These are phyloP conservation scores for Gaultheria prostrata DNA, from an alignment of 148 eudicot genomes.

Conservation along the genomic window DNA sequence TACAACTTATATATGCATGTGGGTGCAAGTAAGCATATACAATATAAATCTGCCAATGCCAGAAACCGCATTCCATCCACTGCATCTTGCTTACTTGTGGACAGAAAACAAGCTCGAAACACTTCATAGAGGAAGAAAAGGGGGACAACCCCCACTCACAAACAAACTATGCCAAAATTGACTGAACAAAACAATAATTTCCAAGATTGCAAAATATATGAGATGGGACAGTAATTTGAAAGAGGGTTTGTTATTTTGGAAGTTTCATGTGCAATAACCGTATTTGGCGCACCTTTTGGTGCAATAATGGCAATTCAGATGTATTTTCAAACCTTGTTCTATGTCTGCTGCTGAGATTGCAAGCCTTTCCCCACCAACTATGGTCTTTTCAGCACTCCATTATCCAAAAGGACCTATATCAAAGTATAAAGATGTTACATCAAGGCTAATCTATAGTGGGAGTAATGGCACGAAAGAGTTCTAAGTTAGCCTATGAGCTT, in stretches of 20 bases:
- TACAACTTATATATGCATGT: background rate
- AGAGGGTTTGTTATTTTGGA: background rate
- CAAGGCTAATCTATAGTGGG: background rate
- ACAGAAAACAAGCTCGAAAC: constrained; percentile 2
- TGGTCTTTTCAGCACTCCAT: constrained; percentile 7
- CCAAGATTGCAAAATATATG: background rate
- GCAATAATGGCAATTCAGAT: background rate
- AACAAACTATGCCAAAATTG: constrained; percentile 11
- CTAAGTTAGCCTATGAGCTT: background rate
- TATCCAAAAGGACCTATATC: background rate
- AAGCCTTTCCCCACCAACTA: constrained; percentile 13
- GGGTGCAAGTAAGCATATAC: background rate
- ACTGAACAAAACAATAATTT: background rate
- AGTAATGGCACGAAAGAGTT: background rate
- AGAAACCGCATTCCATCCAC: background rate
- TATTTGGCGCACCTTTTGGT: background rate
- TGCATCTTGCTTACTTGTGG: constrained; percentile 11
- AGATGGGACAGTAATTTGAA: constrained; percentile 14
- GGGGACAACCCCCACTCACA: background rate
- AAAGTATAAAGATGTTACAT: constrained; percentile 5
- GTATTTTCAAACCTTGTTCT: background rate
- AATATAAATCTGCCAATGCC: background rate
- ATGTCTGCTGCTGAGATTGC: background rate
- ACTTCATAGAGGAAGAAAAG: background rate
- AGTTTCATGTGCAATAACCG: background rate